A percentile compares a stretch with the other conserved stretches of the same genome.
phyloP scores from a whole-genome alignment of 2,329 filamentous ascomycete genomes.

The Sphaerulina populicola region DNA sequence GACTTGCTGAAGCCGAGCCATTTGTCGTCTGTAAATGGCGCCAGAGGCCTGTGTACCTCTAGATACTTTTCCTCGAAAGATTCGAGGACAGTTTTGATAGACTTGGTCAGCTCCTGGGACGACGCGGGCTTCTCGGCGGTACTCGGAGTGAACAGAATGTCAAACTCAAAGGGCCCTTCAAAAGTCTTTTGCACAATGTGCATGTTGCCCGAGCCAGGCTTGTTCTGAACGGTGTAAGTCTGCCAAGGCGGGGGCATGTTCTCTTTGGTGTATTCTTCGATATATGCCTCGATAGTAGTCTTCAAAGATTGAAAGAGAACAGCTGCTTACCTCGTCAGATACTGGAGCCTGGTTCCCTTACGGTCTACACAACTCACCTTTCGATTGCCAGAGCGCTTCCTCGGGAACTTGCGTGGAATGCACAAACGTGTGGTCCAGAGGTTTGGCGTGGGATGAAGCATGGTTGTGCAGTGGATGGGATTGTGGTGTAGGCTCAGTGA shows the following conservation, averaged over 20 bases:
- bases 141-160: slow-evolving; percentile 77
- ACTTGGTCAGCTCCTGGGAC: slow-evolving; percentile 56
- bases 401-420: slow-evolving; percentile 59
- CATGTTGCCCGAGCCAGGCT: slow-evolving; percentile 63
- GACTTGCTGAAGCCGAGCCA: slow-evolving; percentile 76
- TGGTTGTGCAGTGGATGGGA: slow-evolving; percentile 54
- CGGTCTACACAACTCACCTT: slow-evolving; percentile 42
- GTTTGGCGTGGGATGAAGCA: slow-evolving; percentile 58
- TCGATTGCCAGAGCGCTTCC: slow-evolving; percentile 74
- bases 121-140: slow-evolving; percentile 40
- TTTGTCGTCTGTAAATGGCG: slow-evolving; percentile 65
- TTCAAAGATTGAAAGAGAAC: slow-evolving; percentile 58
- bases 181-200: slow-evolving; percentile 90
- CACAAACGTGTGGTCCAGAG: slow-evolving; percentile 67
- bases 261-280: slow-evolving; percentile 53
- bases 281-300: slow-evolving; percentile 51
- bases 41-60: slow-evolving; percentile 61
- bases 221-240: slow-evolving; percentile 68
- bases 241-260: slow-evolving; percentile 74
- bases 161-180: slow-evolving; percentile 81
- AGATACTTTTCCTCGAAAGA: slow-evolving; percentile 69
- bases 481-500: slow-evolving; percentile 62
- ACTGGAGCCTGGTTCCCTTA: slow-evolving; percentile 30
- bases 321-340: slow-evolving; percentile 37
- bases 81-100: slow-evolving; percentile 58